phyloP scores from a whole-genome alignment of 1,139 yeast species.

The Suhomyces kunorum region DNA sequence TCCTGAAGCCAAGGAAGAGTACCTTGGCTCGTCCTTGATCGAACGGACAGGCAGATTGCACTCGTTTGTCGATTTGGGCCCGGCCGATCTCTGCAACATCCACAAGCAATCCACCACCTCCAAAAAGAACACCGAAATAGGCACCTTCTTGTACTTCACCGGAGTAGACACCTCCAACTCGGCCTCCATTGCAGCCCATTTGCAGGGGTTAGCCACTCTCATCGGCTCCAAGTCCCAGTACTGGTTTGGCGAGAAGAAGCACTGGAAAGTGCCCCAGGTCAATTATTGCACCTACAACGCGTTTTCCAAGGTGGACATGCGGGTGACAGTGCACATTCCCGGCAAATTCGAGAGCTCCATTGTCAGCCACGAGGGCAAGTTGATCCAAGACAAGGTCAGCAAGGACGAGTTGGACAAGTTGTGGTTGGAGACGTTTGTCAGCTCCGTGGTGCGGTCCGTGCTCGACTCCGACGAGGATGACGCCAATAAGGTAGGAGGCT shows the following conservation, averaged over 20 bases:
- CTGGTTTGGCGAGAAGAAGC: conserved; percentile 67
- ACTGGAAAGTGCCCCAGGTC: conserved; percentile 76
- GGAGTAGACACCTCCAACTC: conserved; percentile 60
- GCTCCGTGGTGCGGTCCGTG: conserved; percentile 66
- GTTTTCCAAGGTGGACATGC: conserved; percentile 41
- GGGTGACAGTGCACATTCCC: conserved; percentile 39
- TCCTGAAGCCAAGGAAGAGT: conserved; percentile 55
- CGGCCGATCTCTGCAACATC: conserved; percentile 84
- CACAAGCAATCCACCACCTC: conserved; percentile 49
- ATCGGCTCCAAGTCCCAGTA: conserved; percentile 56
- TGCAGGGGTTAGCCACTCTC: conserved; percentile 74
- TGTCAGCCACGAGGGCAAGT: conserved; percentile 49
- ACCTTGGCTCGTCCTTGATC: conserved; percentile 49
- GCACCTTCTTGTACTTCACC: conserved; percentile 57
- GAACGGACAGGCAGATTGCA: conserved; percentile 56
- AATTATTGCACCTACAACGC: conserved; percentile 49
- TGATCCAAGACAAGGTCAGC: conserved; percentile 40
- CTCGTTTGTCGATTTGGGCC: conserved; percentile 64
- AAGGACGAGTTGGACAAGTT: conserved; percentile 39
- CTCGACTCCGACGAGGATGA: conserved; percentile 71
- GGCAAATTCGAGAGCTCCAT: conserved; percentile 55
- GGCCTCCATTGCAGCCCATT: conserved; percentile 68
- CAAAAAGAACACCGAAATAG: conserved; percentile 43
- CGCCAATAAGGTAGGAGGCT: conserved; percentile 49
- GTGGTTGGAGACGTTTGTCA: conserved; percentile 71